Base-by-base conservation (phyloP, 345 rosid genomes). In the Viola odorata region DNA sequence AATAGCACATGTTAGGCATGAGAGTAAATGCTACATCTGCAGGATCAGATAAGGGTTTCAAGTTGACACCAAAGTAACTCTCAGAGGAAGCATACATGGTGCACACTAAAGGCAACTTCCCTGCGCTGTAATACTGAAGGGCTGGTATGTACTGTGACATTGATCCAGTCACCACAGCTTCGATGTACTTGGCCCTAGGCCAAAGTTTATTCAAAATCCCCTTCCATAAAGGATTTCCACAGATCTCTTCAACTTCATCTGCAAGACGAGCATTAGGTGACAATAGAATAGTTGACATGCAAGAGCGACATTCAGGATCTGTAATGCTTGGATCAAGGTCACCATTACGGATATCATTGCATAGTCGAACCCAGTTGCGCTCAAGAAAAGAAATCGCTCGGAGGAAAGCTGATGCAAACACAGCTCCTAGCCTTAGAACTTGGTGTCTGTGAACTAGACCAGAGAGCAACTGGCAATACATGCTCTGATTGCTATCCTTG, bases 1-100 rank as follows among this genome's bases (percentile, higher is more conserved):
- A 85, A 68, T 80, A 85, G 50, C 82, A 61, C 91, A 85, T 85
- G 63, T 81, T 82, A 23, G 91, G 87, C 80, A 85, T 49, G 14
- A 85, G 76, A 36, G 91, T 85, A 62, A 77, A 85, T 6, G 77
- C 66, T 10, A 82, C 87, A 7, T 85, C 82, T 12, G 74, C 71
- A 36, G 91, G 91, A 56, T 79, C 68, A 57, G 78, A 77, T 54
- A 85, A 60, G 41, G 91, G 91, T 42, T 70, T 80, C 80, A 85
- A 60, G 74, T 85, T 85, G 71, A 85, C 80, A 16, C 91, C 91
- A 32, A 85, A 79, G 70, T 85, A 85, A 60, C 84, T 80, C 75
- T 85, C 91, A 3, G 91, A 85, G 14, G 91, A 82, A 56, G 91
- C 91, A 64, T 85, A 85, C 91, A 85, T 85, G 13, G 87, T 65